Evolutionary conservation across 371 early-diverging fungal genomes (phyloP), one percentile per base, ranked within the genome.

Genomic region (Mucor sp.): DNA sequence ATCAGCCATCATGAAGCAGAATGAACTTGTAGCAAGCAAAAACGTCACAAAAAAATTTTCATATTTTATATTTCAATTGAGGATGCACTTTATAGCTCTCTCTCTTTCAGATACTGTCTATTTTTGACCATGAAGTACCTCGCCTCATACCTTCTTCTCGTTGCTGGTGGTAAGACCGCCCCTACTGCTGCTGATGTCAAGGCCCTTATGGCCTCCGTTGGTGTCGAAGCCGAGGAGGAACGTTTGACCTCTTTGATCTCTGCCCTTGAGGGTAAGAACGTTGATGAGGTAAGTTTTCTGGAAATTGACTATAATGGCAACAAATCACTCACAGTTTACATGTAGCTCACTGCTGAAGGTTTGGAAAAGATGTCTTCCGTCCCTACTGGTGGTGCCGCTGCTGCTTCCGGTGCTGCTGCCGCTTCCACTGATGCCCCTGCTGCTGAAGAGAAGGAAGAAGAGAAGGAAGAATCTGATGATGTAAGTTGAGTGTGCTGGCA

Each of bases 91-190:
- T 41, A 27, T 47, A 48, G 43, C 21, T 63, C 63, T 53, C 53
- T 55, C 63, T 63, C 64, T 63, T 63, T 57, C 57, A 55, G 66
- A 79, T 64, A 48, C 69, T 60, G 56, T 59, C 61, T 57, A 66
- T 68, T 63, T 47, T 56, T 33, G 37, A 70, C 35, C 48, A 98
- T 97, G 98, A 95, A 96, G 91, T 91, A 92, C 85, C 87, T 98
- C 80, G 98, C 96, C 72, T 95, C 98, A 77, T 97, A 95, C 92
- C 90, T 98, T 80, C 93, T 98, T 78, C 92, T 95, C 80, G 82
- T 86, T 79, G 87, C 92, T 82, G 96, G 93, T 84, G 94, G 94
- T 74, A 94, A 95, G 80, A 87, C 87, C 77, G 67, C 88, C 75
- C 96, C 98, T 74, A 74, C 93, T 73, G 93, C 91, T 73, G 85